Conservation (phyloP, 257 asterid species). For the Nicotiana undulata region DNA sequence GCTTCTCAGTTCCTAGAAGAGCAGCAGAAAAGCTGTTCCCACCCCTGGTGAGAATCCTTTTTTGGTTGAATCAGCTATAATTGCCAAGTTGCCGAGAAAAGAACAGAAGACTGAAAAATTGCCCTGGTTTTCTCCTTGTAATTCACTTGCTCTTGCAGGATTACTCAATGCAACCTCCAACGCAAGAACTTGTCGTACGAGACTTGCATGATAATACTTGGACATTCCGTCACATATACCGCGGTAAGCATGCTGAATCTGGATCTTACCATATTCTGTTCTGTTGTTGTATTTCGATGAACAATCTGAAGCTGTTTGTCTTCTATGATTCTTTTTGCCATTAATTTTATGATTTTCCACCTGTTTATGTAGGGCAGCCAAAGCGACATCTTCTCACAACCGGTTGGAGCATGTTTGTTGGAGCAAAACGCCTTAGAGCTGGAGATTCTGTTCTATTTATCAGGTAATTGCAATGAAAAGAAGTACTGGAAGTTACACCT, state of each 20-base stretch:
- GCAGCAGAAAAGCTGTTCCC: constrained; percentile 98
- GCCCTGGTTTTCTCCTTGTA: neutral
- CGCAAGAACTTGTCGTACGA: constrained; percentile 88
- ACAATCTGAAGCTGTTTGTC: neutral
- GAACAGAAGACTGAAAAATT: neutral
- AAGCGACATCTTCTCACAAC: constrained; percentile 93
- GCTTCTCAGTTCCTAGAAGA: constrained; percentile 92
- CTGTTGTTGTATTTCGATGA: neutral
- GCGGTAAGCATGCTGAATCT: constrained; percentile 41
- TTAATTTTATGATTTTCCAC: neutral
- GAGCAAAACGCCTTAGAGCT: constrained; percentile 89
- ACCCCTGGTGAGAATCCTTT: constrained; percentile 42
- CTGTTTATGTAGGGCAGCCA: constrained; percentile 71
- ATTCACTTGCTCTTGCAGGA: constrained; percentile 35
- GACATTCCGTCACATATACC: constrained; percentile 93
- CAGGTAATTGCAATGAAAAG: constrained; percentile 41
- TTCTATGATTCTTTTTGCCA: neutral
- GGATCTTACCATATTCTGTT: neutral
- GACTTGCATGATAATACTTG: constrained; percentile 89
- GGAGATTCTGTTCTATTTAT: constrained; percentile 90
- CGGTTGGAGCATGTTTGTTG: constrained; percentile 98
- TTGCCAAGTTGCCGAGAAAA: neutral
- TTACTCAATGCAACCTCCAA: constrained; percentile 92
- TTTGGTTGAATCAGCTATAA: neutral
- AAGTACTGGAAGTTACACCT: neutral